These are phyloP conservation scores for Boechera retrofracta DNA, from an alignment of 345 rosid genomes.

Conservation along the genomic window DNA sequence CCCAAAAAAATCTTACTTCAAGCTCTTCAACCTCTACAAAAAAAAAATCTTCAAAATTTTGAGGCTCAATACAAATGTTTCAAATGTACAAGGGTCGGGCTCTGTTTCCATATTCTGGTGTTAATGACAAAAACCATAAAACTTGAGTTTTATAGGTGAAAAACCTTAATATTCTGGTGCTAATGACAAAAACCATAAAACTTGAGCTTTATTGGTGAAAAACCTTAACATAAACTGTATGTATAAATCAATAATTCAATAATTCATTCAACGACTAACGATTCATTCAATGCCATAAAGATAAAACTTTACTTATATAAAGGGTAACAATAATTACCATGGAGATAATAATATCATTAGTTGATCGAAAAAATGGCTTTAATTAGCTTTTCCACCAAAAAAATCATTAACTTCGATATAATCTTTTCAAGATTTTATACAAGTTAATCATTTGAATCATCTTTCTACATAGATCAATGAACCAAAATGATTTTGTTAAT, in stretches of 20 bases:
- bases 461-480: slow-evolving; percentile 22
- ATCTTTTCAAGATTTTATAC: slow-evolving; percentile 18
- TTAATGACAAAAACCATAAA: too few relatives aligned
- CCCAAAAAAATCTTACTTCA: too few relatives aligned
- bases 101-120: too few relatives aligned
- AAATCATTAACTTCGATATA: slow-evolving; percentile 21
- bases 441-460: slow-evolving; percentile 32
- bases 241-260: too few relatives aligned
- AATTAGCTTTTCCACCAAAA: slow-evolving; percentile 32
- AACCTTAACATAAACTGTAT: too few relatives aligned
- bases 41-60: too few relatives aligned
- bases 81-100: not conserved
- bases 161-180: too few relatives aligned
- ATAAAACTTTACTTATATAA: slow-evolving; percentile 19
- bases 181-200: too few relatives aligned
- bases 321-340: slow-evolving; percentile 36
- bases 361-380: slow-evolving; percentile 29
- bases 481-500: slow-evolving; percentile 11
- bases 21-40: too few relatives aligned
- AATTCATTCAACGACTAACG: not conserved
- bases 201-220: too few relatives aligned
- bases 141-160: too few relatives aligned
- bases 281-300: slow-evolving; percentile 32
- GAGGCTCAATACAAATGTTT: too few relatives aligned
- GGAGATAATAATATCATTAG: slow-evolving; percentile 19